Base-by-base conservation (phyloP, 2,329 filamentous ascomycete genomes). In the Penicillium expansum region DNA sequence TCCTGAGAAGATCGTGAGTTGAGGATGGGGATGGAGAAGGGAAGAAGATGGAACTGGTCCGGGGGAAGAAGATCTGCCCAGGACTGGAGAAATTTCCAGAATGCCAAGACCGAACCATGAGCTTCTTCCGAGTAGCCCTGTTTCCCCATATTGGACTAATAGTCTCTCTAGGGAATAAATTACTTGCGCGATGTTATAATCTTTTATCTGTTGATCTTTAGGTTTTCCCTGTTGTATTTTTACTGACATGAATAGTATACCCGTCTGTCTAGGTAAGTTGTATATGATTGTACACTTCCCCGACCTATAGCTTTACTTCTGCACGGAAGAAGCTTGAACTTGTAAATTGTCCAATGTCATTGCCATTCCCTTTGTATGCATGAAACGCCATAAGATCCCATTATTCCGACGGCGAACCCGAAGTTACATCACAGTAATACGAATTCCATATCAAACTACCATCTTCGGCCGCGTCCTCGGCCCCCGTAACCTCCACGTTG, bases 11-110 rank as follows among this genome's bases (percentile, higher is more conserved):
- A 61, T 59, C 56, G 63, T 57, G 59, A 60, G 62, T 60, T 62
- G 65, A 64, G 66, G 64, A 64, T 61, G 63, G 65, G 65, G 65
- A 67, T 67, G 66, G 64, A 65, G 63, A 71, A 71, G 62, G 66
- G 65, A 64, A 67, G 63, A 62, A 56, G 48, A 56, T 52, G 54
- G 60, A 61, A 65, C 56, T 61, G 52, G 64, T 68, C 65, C 64
- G 69, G 69, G 65, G 63, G 64, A 71, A 65, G 65, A 69, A 69
- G 69, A 71, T 68, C 68, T 66, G 66, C 9, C 29, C 27, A 29
- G 27, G 48, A 67, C 60, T 63, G 67, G 72, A 75, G 73, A 75
- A 75, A 75, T 75, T 75, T 75, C 73, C 73, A 75, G 73, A 75
- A 75, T 74, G 73, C 73, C 73, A 75, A 75, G 73, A 73, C 73